Evolutionary conservation across 768 basidiomycete species (phyloP), one percentile per base, ranked within the genome.

Genomic region (Russula vinacea): DNA sequence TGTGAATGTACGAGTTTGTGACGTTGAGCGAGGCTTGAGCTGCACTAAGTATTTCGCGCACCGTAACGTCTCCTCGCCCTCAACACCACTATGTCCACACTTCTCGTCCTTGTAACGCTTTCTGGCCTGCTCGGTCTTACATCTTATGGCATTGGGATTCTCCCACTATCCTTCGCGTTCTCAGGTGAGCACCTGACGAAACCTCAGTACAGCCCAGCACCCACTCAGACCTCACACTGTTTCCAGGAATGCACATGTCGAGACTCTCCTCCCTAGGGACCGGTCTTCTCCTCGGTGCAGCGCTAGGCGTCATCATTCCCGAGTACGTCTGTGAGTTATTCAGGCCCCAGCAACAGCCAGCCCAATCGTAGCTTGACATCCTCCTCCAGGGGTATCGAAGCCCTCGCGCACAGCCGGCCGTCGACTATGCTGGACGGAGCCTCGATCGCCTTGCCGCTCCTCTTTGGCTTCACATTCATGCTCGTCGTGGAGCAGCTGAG

Each of bases 301-400:
- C 92, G 0, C 76, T 98, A 67, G 92, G 92, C 14, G 85, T 98
- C 29, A 92, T 98, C 67, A 87, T 98, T 58, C 95, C 96, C 42
- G 95, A 97, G 90, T 94, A 75, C 73, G 89, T 86, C 60, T 56
- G 40, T 55, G 52, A 54, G 47, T 59, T 24, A 39, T 60, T 26
- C 22, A 22, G 40, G 33, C 6, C 3, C 10, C 5, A n/a, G 19
- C 5, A n/a, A n/a, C 52, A 29, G 10, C 49, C 24, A 26, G n/a
- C 32, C 44, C 39, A 58, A 33, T 55, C n/a, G 55, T 45, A 6
- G 29, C 24, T 40, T 53, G 44, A 56, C 40, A 19, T 40, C 11
- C 35, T 19, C 29, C 59, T n/a, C 33, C 71, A 92, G 90, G 76
- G 91, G 90, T 56, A 79, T 92, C n/a, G 89, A 90, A 76, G 77